Evolutionary conservation across 2,329 filamentous ascomycete species (phyloP), one percentile per base, ranked within the genome.

Genomic region (Xylariaceae sp.): DNA sequence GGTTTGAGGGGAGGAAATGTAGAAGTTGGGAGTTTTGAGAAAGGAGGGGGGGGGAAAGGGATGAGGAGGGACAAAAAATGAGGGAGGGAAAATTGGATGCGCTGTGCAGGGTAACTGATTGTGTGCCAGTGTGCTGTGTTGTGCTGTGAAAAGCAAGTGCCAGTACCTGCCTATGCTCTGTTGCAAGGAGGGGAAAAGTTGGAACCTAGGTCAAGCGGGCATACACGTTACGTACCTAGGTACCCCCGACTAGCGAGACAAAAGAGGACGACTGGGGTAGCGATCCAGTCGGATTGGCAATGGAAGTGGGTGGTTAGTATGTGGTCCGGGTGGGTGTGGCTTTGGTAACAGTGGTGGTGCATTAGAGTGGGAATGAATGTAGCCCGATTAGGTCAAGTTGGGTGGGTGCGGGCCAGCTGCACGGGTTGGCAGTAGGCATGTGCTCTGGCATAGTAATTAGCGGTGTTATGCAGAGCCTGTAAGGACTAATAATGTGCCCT

Each of bases 11-110:
- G 60, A 64, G 59, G 66, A 68, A 66, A 54, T 64, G 57, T 63
- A 61, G 66, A 65, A 58, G 57, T 52, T 65, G 63, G 56, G 61
- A 63, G 63, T 64, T 55, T 61, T 59, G 59, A 62, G 59, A 56
- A 61, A 66, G 69, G 67, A 69, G 64, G 67, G n/a, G n/a, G 65
- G 68, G 67, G 64, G 63, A 63, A 62, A 62, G 63, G 61, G 61
- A 61, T 64, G 64, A 68, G 63, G 69, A 65, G 66, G 65, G 67
- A 65, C 64, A 67, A 68, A 64, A 68, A 67, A 62, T 60, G 63
- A 65, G 64, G 61, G 64, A 65, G 62, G 55, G 65, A 64, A 65
- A 67, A 61, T 65, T 57, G 56, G 54, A 57, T 61, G 60, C 52
- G 60, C 59, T 63, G 56, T 46, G 54, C 46, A 48, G 56, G 42